A percentile compares a stretch with the other conserved stretches of the same genome.
Evolutionary conservation across 352 stramenopile species (phyloP).

Genomic region (Phytophthora chlamydospora): DNA sequence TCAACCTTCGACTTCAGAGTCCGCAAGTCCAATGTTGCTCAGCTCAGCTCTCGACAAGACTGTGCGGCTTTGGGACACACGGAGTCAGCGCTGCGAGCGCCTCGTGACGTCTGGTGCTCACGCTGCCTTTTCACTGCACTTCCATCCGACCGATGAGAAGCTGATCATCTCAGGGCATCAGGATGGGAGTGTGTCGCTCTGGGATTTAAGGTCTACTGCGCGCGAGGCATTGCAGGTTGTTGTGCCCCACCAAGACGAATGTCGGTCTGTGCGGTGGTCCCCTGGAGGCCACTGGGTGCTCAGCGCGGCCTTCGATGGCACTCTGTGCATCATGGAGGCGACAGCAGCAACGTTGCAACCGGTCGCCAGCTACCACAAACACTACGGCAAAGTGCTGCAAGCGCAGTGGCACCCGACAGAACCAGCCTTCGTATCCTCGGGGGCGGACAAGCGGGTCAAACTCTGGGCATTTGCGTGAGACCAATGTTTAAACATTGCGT

Average conservation of each 20-base stretch:
- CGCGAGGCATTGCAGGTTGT: conserved; percentile 38
- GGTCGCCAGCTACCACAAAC: conserved; percentile 60
- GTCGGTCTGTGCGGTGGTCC: conserved; percentile 65
- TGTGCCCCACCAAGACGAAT: conserved; percentile 57
- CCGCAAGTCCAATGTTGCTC: conserved; percentile 26
- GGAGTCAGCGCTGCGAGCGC: conserved; percentile 52
- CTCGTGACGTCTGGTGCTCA: conserved; percentile 47
- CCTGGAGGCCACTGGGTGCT: conserved; percentile 66
- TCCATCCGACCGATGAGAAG: conserved; percentile 41
- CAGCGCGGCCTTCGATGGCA: conserved; percentile 66
- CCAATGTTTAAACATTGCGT: conserved; percentile 24
- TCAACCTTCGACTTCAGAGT: conserved; percentile 6
- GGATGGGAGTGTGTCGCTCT: conserved; percentile 65
- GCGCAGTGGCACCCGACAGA: conserved; percentile 62
- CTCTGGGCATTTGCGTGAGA: conserved; percentile 58
- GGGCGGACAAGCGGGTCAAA: conserved; percentile 72
- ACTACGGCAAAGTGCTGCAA: conserved; percentile 74
- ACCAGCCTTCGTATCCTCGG: conserved; percentile 64
- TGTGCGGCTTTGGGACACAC: conserved; percentile 74
- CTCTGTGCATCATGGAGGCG: conserved; percentile 48
- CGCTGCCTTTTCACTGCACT: conserved; percentile 50
- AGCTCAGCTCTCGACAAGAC: conserved; percentile 65
- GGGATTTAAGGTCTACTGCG: conserved; percentile 58
- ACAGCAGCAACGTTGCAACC: conserved; percentile 31
- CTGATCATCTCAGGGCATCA: conserved; percentile 60